Percentiles rank a stretch among this genome's conserved stretches.
These are phyloP conservation scores for Colletotrichum phormii DNA, from an alignment of 2,329 filamentous ascomycete genomes.

Conservation along the genomic window DNA sequence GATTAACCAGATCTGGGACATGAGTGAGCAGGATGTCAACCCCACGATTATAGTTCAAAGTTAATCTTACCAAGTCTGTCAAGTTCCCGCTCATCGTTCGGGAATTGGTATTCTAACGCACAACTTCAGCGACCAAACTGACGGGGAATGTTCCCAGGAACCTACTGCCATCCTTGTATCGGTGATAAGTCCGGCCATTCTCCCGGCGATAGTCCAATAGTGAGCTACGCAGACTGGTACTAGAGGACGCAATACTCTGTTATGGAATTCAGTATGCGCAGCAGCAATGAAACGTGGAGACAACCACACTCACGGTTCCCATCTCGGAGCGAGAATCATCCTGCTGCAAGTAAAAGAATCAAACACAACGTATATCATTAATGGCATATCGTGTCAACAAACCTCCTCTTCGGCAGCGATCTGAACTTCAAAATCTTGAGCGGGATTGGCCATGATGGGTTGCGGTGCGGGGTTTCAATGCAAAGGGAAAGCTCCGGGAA, in stretches of 20 bases:
- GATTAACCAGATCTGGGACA: conserved; percentile 60
- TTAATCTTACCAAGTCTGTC: conserved; percentile 9
- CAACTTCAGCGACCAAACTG: background rate
- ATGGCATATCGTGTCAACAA: background rate
- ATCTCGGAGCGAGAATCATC: background rate
- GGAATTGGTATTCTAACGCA: conserved; percentile 12
- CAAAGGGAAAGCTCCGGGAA: background rate
- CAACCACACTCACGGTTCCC: background rate
- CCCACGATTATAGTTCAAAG: background rate
- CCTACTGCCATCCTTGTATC: conserved; percentile 38
- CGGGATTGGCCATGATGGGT: background rate
- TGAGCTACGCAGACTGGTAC: conserved; percentile 46
- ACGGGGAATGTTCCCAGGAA: background rate
- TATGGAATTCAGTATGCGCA: background rate
- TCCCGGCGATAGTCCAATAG: conserved; percentile 28
- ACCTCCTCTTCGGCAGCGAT: background rate
- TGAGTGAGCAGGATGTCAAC: background rate
- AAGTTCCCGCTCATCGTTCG: conserved; percentile 19
- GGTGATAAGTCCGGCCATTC: conserved; percentile 29
- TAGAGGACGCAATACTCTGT: conserved; percentile 36
- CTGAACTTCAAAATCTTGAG: background rate
- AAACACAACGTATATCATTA: background rate
- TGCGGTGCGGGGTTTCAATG: background rate
- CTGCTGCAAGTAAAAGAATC: background rate
- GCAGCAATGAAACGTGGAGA: background rate